phyloP scores from a whole-genome alignment of 306 rosid genomes.

The Hippophae rhamnoides region DNA sequence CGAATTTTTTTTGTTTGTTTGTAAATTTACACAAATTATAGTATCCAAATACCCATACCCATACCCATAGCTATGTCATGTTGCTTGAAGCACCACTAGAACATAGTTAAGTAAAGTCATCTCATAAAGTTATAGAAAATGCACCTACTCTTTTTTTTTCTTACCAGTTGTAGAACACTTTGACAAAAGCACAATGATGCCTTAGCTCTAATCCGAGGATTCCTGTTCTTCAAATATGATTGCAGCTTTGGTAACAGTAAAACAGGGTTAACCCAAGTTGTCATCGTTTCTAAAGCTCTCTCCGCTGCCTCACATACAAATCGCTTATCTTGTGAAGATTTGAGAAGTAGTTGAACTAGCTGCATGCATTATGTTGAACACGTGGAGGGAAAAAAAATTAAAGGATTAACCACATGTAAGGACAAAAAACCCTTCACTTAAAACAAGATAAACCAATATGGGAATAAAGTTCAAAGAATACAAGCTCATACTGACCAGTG shows the following conservation, averaged over 20 bases:
- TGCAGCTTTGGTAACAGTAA: constrained; percentile 78
- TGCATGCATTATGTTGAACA: constrained; percentile 32
- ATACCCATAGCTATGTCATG: too few relatives aligned
- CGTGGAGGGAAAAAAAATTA: constrained; percentile 6
- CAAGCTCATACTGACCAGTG: constrained; percentile 44
- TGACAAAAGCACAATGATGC: constrained; percentile 81
- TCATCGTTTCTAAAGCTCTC: constrained; percentile 78
- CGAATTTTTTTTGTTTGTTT: too few relatives aligned
- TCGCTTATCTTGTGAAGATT: constrained; percentile 95
- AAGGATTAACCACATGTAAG: constrained; percentile 12
- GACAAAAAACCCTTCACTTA: constrained; percentile 2
- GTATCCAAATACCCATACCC: too few relatives aligned
- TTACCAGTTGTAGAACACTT: constrained; percentile 82
- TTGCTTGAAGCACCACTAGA: too few relatives aligned
- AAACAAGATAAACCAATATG: constrained; percentile 14
- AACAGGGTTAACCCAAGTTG: constrained; percentile 63
- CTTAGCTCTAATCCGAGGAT: constrained; percentile 94
- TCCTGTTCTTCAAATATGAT: constrained; percentile 70
- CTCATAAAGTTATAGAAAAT: too few relatives aligned
- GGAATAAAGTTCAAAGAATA: constrained; percentile 8
- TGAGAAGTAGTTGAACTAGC: constrained; percentile 94
- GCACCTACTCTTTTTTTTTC: constrained; percentile 5
- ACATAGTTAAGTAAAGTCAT: too few relatives aligned
- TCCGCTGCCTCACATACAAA: constrained; percentile 98
- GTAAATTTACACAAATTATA: too few relatives aligned